These are phyloP conservation scores for Lathyrus tuberosus DNA, from an alignment of 306 rosid genomes.

Conservation along the genomic window DNA sequence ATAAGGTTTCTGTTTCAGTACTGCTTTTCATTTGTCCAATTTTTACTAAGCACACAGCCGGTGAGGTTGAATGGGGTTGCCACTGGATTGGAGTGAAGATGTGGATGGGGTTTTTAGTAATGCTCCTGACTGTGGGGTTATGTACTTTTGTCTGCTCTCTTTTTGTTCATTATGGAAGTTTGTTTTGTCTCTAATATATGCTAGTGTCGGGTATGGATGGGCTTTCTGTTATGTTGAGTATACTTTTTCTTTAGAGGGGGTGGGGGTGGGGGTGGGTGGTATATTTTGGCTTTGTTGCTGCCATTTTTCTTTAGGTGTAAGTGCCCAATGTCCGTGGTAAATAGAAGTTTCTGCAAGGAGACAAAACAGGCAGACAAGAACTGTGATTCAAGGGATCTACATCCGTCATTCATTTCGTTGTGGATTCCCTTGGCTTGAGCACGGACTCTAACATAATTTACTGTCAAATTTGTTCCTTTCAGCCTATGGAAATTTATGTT, in stretches of 20 bases:
- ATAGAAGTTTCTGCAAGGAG: conserved; percentile 65
- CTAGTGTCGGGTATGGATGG: conserved; percentile 24
- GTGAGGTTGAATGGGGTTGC: conserved; percentile 34
- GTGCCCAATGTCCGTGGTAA: conserved; percentile 49
- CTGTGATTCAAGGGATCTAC: conserved; percentile 77
- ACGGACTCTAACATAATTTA: conserved; percentile 87
- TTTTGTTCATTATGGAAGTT: conserved; percentile 29
- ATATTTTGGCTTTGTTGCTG: conserved; percentile 41
- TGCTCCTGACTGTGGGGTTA: conserved; percentile 7
- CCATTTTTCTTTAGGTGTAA: conserved; percentile 43
- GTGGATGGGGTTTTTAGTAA: conserved; percentile 29
- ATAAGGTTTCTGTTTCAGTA: conserved; percentile 32
- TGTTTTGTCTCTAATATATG: conserved; percentile 32
- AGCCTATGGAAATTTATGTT: conserved; percentile 99
- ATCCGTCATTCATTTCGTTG: conserved; percentile 83
- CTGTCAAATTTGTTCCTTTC: conserved; percentile 94
- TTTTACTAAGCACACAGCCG: conserved; percentile 39
- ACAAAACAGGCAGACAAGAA: conserved; percentile 66
- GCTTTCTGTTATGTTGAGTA: conserved; percentile 1
- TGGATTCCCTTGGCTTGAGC: conserved; percentile 91
- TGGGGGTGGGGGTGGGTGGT: conserved; percentile 23
- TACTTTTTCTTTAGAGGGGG: neutral
- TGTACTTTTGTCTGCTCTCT: conserved; percentile 21
- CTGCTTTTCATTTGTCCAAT: conserved; percentile 28
- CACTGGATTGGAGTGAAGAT: conserved; percentile 35